phyloP scores from a whole-genome alignment of 2,329 filamentous ascomycete species.

The Epichloe uncinata region DNA sequence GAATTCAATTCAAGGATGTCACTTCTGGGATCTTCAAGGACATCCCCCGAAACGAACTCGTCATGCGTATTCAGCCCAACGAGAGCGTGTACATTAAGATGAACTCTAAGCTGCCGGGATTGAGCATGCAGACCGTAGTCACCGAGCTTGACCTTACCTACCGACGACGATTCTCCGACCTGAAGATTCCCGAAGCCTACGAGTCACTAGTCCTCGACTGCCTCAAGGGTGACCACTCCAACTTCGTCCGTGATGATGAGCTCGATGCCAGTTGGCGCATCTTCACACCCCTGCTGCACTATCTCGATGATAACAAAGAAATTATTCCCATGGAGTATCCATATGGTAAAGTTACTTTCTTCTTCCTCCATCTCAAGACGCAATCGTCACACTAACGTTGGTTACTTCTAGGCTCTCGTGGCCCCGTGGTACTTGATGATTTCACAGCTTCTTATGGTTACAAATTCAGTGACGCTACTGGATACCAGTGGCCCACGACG shows the following conservation, averaged over 20 bases:
- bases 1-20: slow-evolving; percentile 98
- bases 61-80: slow-evolving; percentile 98
- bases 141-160: slow-evolving; percentile 98
- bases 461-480: slow-evolving; percentile 94
- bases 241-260: slow-evolving; percentile 96
- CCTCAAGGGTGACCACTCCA: slow-evolving; percentile 97
- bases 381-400: neutral
- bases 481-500: slow-evolving; percentile 87
- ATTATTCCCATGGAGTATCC: slow-evolving; percentile 99
- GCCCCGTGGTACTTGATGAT: slow-evolving; percentile 90
- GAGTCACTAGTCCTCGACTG: slow-evolving; percentile 95
- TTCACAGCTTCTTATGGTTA: slow-evolving; percentile 98
- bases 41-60: slow-evolving; percentile 96
- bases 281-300: slow-evolving; percentile 93
- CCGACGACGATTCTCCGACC: slow-evolving; percentile 92
- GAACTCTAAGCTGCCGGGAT: slow-evolving; percentile 97
- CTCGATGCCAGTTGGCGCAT: slow-evolving; percentile 97
- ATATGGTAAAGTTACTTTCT: slow-evolving; percentile 56
- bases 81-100: slow-evolving; percentile 99
- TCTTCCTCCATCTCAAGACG: neutral
- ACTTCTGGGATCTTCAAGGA: slow-evolving; percentile 99
- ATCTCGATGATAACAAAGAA: slow-evolving; percentile 98
- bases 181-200: slow-evolving; percentile 98
- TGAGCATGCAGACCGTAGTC: slow-evolving; percentile 98
- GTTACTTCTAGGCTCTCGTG: slow-evolving; percentile 68